These are phyloP conservation scores for Taphrina pruni DNA, from an alignment of 1,139 yeast genomes.

Conservation along the genomic window DNA sequence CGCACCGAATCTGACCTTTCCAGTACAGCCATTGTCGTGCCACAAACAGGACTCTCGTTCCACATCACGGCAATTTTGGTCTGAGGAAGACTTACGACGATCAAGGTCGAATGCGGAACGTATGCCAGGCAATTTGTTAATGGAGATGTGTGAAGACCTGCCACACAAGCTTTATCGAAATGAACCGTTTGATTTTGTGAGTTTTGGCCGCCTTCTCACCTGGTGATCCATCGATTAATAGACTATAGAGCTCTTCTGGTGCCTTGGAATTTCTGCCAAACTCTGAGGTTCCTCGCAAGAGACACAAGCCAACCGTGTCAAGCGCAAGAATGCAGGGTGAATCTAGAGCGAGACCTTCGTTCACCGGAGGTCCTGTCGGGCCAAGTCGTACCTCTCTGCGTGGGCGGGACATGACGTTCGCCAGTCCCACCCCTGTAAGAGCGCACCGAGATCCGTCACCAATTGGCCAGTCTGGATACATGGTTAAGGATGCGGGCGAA, in stretches of 20 bases:
- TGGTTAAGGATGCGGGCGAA: background rate
- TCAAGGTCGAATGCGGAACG: background rate
- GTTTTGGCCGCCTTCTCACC: background rate
- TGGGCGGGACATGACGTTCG: background rate
- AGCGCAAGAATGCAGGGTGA: background rate
- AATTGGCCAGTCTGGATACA: background rate
- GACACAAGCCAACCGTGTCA: background rate
- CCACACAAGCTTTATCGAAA: background rate
- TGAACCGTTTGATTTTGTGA: background rate
- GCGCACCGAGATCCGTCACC: too few species aligned
- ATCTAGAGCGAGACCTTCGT: background rate
- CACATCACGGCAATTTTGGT: slow-evolving; percentile 6
- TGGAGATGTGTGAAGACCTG: background rate
- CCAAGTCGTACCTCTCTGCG: background rate
- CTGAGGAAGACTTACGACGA: slow-evolving; percentile 6
- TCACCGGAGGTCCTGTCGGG: background rate
- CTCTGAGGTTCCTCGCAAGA: background rate
- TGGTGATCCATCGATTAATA: background rate
- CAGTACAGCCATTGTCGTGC: background rate
- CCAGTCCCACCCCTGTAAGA: background rate
- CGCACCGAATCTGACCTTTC: background rate
- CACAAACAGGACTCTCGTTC: slow-evolving; percentile 10
- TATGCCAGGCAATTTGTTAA: background rate
- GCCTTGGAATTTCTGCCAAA: background rate
- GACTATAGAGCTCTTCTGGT: background rate